Evolutionary conservation across 2,329 filamentous ascomycete genomes (phyloP).

Genomic region (Fusarium goolgardi): DNA sequence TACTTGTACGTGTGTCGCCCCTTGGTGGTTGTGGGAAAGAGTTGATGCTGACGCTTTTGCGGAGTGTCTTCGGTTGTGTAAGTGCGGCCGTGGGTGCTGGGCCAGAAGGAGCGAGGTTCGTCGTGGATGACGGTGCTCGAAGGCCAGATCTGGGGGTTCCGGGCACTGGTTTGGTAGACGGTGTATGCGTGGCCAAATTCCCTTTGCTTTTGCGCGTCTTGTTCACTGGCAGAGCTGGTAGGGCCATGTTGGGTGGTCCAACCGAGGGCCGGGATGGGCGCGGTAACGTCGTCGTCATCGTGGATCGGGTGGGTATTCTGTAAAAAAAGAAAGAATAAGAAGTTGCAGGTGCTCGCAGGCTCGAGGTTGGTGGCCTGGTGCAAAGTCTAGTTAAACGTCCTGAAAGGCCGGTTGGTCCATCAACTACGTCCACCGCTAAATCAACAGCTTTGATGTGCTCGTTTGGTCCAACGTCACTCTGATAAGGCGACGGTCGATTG

Average conservation of each 20-base stretch:
- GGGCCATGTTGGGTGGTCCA: constrained; percentile 75
- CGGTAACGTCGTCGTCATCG: constrained; percentile 68
- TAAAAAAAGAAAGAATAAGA: constrained; percentile 16
- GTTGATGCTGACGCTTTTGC: constrained; percentile 93
- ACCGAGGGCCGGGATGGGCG: constrained; percentile 74
- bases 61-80: constrained; percentile 72
- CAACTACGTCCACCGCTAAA: constrained; percentile 36
- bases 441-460: constrained; percentile 22
- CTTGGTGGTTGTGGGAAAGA: constrained; percentile 91
- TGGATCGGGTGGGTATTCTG: constrained; percentile 10
- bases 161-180: constrained; percentile 55
- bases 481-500: constrained; percentile 5
- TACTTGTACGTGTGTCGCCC: constrained; percentile 64
- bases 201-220: constrained; percentile 78
- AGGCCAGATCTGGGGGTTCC: constrained; percentile 67
- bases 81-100: constrained; percentile 65
- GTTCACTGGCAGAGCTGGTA: constrained; percentile 78
- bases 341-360: constrained; percentile 35
- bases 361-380: constrained; percentile 36
- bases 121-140: constrained; percentile 71
- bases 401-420: constrained; percentile 47
- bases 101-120: constrained; percentile 63
- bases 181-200: constrained; percentile 54
- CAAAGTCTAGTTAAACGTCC: constrained; percentile 39
- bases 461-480: constrained; percentile 33